Evolutionary conservation across 345 rosid genomes (phyloP).

Genomic region (thale cress (Arabidopsis thaliana)): TAIR10.1 NC_003076.8:22291001-22291500

Average conservation of each 20-base stretch:
- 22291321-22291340: background rate
- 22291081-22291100: constrained; percentile 40
- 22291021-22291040: background rate
- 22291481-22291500: constrained; percentile 90
- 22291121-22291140: constrained; percentile 85
- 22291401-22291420: constrained; percentile 76
- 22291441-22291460: constrained; percentile 92
- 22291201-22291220: constrained; percentile 97
- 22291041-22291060: background rate
- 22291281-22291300: constrained; percentile 94
- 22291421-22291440: constrained; percentile 77
- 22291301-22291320: constrained; percentile 54
- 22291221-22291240: constrained; percentile 84
- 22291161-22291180: constrained; percentile 80
- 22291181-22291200: constrained; percentile 86
- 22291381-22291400: constrained; percentile 82
- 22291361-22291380: background rate
- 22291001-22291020: constrained; percentile 18
- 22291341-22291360: background rate
- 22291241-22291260: constrained; percentile 94
- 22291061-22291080: background rate
- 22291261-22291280: constrained; percentile 65
- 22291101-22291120: constrained; percentile 79
- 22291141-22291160: constrained; percentile 87
- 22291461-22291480: constrained; percentile 75